Conservation (phyloP, 2,329 filamentous ascomycete species). For the Pseudovirgaria hyperparasitica region DNA sequence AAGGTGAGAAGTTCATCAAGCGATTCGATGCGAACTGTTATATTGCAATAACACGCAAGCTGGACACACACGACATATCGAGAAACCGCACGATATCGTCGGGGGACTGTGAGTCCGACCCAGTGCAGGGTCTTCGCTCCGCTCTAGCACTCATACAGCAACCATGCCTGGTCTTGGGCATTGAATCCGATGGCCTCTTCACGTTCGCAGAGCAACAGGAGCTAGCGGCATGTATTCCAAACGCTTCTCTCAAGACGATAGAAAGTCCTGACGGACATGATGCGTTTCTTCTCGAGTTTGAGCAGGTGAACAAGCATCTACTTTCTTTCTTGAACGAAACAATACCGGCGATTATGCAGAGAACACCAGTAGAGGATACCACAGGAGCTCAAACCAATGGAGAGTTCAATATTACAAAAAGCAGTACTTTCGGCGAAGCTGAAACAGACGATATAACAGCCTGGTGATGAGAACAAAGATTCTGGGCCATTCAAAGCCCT, state of each 20-base stretch:
- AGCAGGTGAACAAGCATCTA: constrained; percentile 87
- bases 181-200: constrained; percentile 91
- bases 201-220: constrained; percentile 96
- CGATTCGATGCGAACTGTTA: constrained; percentile 98
- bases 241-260: constrained; percentile 70
- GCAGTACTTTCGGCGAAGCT: constrained; percentile 85
- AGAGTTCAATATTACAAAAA: constrained; percentile 58
- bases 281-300: constrained; percentile 90
- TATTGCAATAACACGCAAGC: constrained; percentile 94
- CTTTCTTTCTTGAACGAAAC: constrained; percentile 71
- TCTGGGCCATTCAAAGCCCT: too few species aligned
- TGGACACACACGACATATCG: constrained; percentile 93
- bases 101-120: constrained; percentile 19
- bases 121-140: constrained; percentile 44
- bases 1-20: constrained; percentile 91
- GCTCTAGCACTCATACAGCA: constrained; percentile 76
- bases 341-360: constrained; percentile 76
- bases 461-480: too few species aligned
- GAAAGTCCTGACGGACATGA: constrained; percentile 93
- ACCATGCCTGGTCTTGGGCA: constrained; percentile 81
- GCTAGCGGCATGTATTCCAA: constrained; percentile 66
- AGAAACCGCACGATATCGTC: constrained; percentile 47
- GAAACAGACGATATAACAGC: constrained; percentile 95
- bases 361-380: constrained; percentile 27
- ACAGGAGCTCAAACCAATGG: constrained; percentile 18